Evolutionary conservation across 495 filamentous ascomycete genomes (phyloP).

Genomic region (Aspergillus hancockii): DNA sequence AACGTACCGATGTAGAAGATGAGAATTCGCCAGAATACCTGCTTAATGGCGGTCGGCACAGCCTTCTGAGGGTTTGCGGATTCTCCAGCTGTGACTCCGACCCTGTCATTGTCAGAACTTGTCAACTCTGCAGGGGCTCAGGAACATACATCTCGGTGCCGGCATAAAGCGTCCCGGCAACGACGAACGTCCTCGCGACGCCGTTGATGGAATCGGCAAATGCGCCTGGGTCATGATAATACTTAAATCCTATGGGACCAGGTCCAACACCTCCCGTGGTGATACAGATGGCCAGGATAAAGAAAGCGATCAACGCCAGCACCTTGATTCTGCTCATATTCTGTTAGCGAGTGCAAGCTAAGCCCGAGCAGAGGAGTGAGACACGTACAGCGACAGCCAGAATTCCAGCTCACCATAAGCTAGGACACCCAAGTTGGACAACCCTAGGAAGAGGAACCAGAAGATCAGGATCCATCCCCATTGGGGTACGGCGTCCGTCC

Average conservation of each 20-base stretch:
- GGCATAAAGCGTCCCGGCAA: slow-evolving; percentile 69
- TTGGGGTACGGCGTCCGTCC: slow-evolving; percentile 44
- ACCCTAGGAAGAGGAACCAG: slow-evolving; percentile 51
- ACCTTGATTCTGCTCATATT: slow-evolving; percentile 42
- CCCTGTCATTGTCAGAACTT: slow-evolving; percentile 26
- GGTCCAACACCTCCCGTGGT: slow-evolving; percentile 61
- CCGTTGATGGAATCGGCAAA: slow-evolving; percentile 66
- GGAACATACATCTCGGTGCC: slow-evolving; percentile 63
- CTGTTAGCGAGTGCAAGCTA: slow-evolving; percentile 7
- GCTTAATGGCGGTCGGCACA: slow-evolving; percentile 64
- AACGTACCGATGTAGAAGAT: slow-evolving; percentile 67
- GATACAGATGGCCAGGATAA: slow-evolving; percentile 66
- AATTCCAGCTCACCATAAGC: slow-evolving; percentile 69
- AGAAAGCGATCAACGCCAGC: slow-evolving; percentile 62
- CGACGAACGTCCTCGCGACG: slow-evolving; percentile 57
- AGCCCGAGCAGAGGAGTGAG: not conserved
- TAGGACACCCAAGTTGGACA: slow-evolving; percentile 56
- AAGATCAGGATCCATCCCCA: slow-evolving; percentile 67
- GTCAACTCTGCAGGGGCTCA: too few species aligned
- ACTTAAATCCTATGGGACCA: slow-evolving; percentile 59
- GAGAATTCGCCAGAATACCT: slow-evolving; percentile 72
- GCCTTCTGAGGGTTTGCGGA: slow-evolving; percentile 60
- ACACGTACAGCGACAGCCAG: slow-evolving; percentile 36
- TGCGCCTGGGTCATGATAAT: slow-evolving; percentile 69
- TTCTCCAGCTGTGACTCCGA: slow-evolving; percentile 72